Base-by-base conservation (phyloP, 352 stramenopile species). In the Globisporangium alternatum region DNA sequence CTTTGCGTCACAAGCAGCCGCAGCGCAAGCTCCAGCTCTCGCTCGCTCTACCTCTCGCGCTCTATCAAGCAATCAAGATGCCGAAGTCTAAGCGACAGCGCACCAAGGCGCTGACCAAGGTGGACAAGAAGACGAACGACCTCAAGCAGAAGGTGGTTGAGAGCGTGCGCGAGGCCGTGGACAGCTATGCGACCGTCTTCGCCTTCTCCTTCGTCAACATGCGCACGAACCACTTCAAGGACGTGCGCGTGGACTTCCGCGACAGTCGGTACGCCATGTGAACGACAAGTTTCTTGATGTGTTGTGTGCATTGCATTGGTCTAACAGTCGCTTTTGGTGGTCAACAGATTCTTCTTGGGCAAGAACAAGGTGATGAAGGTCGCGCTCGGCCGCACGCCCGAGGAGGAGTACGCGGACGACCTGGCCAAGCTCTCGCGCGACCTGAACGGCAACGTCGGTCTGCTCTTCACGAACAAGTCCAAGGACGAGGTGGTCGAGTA, bases 291-390 rank as follows among this genome's bases (percentile, higher is more conserved):
- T 2, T 53, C 25, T 33, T 3, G 17, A n/a, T 10, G 3, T 28
- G 9, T 7, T 37, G 5, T 9, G 12, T 41, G 35, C 35, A 54
- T 21, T 22, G 48, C 17, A 54, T 25, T n/a, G 30, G 30, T 21
- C 72, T 47, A 54, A 1, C 19, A 25, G 39, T 37, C 25, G 15
- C 10, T 19, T 2, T 48, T 51, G 4, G 25, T 33, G 5, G 5
- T 39, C n/a, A 82, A 71, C 57, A 93, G 93, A 60, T 98, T 99
- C 76, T 98, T 99, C 70, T 72, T 99, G 57, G 97, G 97, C 68
- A 99, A 99, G 80, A 99, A 99, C 83, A 99, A 99, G 81, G 84
- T 99, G 44, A 94, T 99, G 77, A 98, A 99, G 78, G 89, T 99
- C 54, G 97, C 97, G 13, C 78, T 99, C 17, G 97, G 97, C 33